Conservation (phyloP, 257 asterid species). For the Petunia secreta region DNA sequence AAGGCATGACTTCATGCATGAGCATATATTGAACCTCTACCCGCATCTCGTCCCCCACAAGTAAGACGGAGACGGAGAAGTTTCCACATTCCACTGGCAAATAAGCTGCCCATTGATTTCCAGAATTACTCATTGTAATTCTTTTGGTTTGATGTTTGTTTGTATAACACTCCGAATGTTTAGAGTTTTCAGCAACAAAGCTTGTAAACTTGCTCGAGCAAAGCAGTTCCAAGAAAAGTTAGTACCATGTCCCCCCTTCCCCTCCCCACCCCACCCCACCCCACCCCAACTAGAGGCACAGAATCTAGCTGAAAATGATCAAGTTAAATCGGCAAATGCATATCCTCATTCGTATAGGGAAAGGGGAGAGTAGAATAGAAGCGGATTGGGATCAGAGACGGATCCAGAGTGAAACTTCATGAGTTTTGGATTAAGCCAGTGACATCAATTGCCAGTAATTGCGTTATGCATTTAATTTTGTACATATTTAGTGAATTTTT, state of each 20-base stretch:
- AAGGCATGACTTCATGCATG: conserved; percentile 80
- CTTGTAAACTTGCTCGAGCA: neutral
- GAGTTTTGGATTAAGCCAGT: too few relatives aligned
- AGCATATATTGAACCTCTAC: conserved; percentile 73
- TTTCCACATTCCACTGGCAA: conserved; percentile 2
- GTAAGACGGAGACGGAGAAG: neutral
- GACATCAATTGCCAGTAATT: too few relatives aligned
- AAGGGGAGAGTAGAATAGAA: too few relatives aligned
- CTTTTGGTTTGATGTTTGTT: conserved; percentile 18
- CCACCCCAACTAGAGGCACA: too few relatives aligned
- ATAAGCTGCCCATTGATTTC: neutral
- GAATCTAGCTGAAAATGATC: too few relatives aligned
- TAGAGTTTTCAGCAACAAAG: neutral
- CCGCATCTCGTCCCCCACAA: conserved; percentile 39
- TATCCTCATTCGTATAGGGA: too few relatives aligned
- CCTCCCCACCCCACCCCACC: neutral
- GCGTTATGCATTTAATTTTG: too few relatives aligned
- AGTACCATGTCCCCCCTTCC: neutral
- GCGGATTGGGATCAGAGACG: too few relatives aligned
- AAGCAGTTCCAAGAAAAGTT: neutral
- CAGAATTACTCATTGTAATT: conserved; percentile 11
- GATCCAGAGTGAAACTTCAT: too few relatives aligned
- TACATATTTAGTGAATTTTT: too few relatives aligned
- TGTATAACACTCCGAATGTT: conserved; percentile 6
- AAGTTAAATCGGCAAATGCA: too few relatives aligned